Evolutionary conservation across 2,329 filamentous ascomycete genomes (phyloP).

Genomic region (Aspergillus sojae): DNA sequence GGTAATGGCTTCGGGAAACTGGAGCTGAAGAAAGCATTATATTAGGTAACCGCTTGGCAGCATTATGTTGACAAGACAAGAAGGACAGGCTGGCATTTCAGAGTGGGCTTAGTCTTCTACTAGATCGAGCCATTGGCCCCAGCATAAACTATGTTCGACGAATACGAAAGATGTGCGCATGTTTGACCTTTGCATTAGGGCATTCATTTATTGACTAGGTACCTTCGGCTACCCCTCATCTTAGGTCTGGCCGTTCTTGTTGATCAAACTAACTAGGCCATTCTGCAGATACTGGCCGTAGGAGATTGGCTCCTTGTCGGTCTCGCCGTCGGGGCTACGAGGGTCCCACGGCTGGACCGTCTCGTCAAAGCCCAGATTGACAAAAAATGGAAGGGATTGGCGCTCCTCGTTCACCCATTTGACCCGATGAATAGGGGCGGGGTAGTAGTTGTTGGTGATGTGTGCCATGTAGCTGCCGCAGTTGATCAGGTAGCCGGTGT

Average conservation of each 20-base stretch:
- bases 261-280: not conserved
- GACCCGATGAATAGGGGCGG: not conserved
- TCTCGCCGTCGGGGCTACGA: not conserved
- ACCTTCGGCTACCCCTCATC: not conserved
- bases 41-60: not conserved
- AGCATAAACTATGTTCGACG: not conserved
- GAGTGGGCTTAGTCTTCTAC: not conserved
- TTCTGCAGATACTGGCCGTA: not conserved
- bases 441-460: not conserved
- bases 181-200: not conserved
- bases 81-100: not conserved
- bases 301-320: not conserved
- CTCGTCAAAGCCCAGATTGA: not conserved
- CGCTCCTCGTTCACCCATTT: not conserved
- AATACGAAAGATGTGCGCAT: not conserved
- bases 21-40: not conserved
- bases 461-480: not conserved
- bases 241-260: not conserved
- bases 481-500: not conserved
- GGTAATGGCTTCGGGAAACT: not conserved
- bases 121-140: not conserved
- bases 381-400: not conserved
- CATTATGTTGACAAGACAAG: not conserved
- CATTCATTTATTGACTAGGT: not conserved
- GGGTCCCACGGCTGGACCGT: not conserved